Percentiles rank a stretch among this genome's conserved stretches.
These are phyloP conservation scores for Pythium aristosporum DNA, from an alignment of 352 stramenopile genomes.

Conservation along the genomic window DNA sequence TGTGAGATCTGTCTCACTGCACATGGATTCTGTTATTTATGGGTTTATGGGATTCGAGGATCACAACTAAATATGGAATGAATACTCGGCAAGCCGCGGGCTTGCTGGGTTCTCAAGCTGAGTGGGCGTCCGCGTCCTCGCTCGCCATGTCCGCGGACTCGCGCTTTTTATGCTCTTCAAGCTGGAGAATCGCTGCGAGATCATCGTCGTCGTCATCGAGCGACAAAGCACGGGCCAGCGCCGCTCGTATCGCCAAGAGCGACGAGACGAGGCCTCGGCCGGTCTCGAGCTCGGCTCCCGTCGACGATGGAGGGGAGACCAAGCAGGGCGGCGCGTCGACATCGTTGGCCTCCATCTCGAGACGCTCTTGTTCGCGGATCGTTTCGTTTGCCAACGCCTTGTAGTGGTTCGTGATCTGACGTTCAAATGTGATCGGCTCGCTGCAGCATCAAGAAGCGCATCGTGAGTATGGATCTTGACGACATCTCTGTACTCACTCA, in stretches of 20 bases:
- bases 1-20: not conserved
- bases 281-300: not conserved
- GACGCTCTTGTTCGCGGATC: constrained; percentile 13
- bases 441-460: not conserved
- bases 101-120: constrained; percentile 1
- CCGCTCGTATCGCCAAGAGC: not conserved
- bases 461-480: too few species aligned
- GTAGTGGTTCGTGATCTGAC: constrained; percentile 9
- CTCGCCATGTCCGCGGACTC: not conserved
- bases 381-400: constrained; percentile 13
- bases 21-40: constrained; percentile 4
- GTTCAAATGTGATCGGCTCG: constrained; percentile 8
- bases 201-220: not conserved
- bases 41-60: not conserved
- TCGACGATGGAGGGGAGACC: not conserved
- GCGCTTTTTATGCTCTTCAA: not conserved
- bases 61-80: constrained; percentile 19
- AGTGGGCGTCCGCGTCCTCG: constrained; percentile 1
- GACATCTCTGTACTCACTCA: too few species aligned
- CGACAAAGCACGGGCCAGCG: not conserved
- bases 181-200: not conserved
- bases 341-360: constrained; percentile 13
- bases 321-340: constrained; percentile 5
- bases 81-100: not conserved
- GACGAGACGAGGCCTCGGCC: not conserved